phyloP scores from a whole-genome alignment of 257 asterid species.

The Buddleja alternifolia region DNA sequence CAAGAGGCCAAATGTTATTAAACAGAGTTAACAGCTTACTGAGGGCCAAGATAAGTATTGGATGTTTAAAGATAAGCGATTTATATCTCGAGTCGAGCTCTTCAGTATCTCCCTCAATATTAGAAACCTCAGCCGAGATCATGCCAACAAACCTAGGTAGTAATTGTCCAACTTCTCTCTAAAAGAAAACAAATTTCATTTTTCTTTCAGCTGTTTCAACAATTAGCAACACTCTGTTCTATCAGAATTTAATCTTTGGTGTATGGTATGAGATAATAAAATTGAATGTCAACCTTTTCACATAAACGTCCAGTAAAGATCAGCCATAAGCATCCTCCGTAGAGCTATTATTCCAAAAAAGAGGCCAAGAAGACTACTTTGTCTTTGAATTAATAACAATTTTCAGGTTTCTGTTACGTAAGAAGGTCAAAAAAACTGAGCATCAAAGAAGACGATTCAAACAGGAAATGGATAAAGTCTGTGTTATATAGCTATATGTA shows the following conservation, averaged over 20 bases:
- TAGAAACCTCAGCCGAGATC: not conserved
- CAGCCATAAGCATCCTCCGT: not conserved
- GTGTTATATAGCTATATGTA: not conserved
- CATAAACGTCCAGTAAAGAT: not conserved
- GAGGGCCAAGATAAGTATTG: constrained; percentile 1
- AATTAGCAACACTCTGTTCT: not conserved
- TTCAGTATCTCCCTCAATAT: constrained; percentile 6
- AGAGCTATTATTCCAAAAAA: too few relatives aligned
- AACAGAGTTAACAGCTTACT: not conserved
- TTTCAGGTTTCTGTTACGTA: not conserved
- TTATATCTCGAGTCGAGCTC: too few relatives aligned
- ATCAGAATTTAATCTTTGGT: not conserved
- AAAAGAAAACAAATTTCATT: not conserved
- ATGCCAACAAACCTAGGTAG: not conserved
- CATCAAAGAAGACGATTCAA: not conserved
- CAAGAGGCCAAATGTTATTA: not conserved
- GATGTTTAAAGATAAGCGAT: not conserved
- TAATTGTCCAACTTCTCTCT: not conserved
- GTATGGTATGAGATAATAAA: not conserved
- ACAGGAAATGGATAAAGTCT: too few relatives aligned
- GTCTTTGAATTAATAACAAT: not conserved
- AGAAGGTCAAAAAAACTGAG: not conserved
- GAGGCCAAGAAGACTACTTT: not conserved
- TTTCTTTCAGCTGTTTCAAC: not conserved
- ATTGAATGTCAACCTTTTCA: not conserved